phyloP scores from a whole-genome alignment of 345 rosid genomes.

The Combretum micranthum region DNA sequence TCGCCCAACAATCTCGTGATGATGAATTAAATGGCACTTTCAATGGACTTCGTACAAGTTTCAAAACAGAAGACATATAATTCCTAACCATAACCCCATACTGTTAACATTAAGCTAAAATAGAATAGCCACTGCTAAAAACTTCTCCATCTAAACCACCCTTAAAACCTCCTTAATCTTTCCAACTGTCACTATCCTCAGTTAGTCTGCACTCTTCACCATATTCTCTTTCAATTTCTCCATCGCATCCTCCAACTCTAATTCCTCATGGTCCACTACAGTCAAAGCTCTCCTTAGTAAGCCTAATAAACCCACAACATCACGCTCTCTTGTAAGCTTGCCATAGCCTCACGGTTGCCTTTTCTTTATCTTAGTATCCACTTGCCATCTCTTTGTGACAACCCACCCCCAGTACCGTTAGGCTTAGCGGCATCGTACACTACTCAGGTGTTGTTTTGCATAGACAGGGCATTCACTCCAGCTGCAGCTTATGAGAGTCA shows the following conservation, averaged over 20 bases:
- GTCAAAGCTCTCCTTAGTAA: conserved; percentile 10
- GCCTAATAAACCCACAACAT: conserved; percentile 14
- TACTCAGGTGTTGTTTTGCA: too few relatives aligned
- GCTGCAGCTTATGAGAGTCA: too few relatives aligned
- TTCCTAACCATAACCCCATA: conserved; percentile 10
- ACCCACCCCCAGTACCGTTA: too few relatives aligned
- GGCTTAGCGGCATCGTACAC: too few relatives aligned
- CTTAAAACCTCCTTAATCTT: conserved; percentile 20
- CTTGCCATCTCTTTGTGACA: conserved; percentile 8
- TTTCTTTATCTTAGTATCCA: conserved; percentile 22
- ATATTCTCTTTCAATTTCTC: conserved; percentile 11
- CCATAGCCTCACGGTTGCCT: conserved; percentile 27
- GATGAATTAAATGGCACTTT: too few relatives aligned
- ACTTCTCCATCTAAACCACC: conserved; percentile 23
- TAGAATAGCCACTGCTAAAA: conserved; percentile 19
- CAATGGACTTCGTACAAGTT: too few relatives aligned
- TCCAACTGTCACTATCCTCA: conserved; percentile 12
- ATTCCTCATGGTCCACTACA: conserved; percentile 10
- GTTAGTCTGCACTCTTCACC: conserved; percentile 21
- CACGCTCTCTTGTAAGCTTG: conserved; percentile 34
- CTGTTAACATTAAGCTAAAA: conserved; percentile 22
- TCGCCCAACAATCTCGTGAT: too few relatives aligned
- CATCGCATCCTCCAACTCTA: conserved; percentile 17
- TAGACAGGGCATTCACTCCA: too few relatives aligned
- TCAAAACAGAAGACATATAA: too few relatives aligned